A percentile compares a stretch with the other conserved stretches of the same genome.
phyloP scores from a whole-genome alignment of 441 rosid species.

The Populus tomentosa region DNA sequence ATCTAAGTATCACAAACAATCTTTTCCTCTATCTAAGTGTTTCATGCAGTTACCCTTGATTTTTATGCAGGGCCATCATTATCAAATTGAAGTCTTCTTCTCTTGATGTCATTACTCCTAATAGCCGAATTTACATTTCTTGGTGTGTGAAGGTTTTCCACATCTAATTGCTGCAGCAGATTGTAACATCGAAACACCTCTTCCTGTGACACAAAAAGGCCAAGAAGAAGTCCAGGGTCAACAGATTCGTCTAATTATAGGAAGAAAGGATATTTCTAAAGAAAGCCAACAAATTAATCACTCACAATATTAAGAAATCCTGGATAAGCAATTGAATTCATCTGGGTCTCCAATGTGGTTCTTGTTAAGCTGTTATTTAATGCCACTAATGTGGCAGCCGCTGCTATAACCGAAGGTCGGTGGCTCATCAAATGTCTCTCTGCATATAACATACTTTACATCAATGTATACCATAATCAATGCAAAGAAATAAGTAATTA shows the following conservation, averaged over 20 bases:
- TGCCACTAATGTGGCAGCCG: constrained; percentile 46
- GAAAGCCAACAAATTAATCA: neutral
- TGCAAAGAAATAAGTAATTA: neutral
- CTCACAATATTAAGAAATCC: constrained; percentile 52
- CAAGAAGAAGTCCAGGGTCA: neutral
- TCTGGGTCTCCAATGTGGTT: constrained; percentile 31
- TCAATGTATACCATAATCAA: neutral
- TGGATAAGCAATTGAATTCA: constrained; percentile 29
- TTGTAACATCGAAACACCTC: constrained; percentile 46
- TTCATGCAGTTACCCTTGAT: constrained; percentile 13
- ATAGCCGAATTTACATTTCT: constrained; percentile 10
- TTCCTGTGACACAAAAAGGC: constrained; percentile 36
- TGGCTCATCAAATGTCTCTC: constrained; percentile 39
- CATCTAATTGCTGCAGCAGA: constrained; percentile 35
- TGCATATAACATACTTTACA: constrained; percentile 14
- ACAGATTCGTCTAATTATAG: neutral
- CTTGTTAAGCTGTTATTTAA: constrained; percentile 34
- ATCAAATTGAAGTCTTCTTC: constrained; percentile 35
- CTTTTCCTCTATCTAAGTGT: constrained; percentile 8
- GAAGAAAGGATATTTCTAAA: neutral
- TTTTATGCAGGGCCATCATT: constrained; percentile 23
- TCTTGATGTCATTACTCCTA: constrained; percentile 24
- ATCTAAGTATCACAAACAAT: constrained; percentile 2
- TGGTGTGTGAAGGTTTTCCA: constrained; percentile 14
- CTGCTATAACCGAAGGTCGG: constrained; percentile 54